Evolutionary conservation across 2,329 filamentous ascomycete genomes (phyloP).

Genomic region (Teratosphaeria destructans): DNA sequence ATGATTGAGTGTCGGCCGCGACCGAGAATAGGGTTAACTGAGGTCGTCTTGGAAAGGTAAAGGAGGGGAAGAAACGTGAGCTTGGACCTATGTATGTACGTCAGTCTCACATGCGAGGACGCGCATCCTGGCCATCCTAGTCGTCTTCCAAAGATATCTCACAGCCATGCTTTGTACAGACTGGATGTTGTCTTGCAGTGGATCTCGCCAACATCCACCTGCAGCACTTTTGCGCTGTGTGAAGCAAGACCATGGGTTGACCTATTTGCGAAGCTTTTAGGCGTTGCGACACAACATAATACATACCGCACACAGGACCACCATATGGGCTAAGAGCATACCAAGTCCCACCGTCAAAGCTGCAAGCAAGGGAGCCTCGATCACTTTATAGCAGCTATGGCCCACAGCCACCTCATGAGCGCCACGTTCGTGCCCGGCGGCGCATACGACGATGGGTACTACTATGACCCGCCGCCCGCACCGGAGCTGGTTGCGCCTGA

Average conservation of each 20-base stretch:
- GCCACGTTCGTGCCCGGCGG: constrained; percentile 61
- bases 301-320: not conserved
- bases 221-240: not conserved
- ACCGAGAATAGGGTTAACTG: not conserved
- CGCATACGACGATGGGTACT: constrained; percentile 58
- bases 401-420: constrained; percentile 26
- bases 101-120: not conserved
- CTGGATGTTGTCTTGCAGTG: not conserved
- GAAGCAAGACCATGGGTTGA: not conserved
- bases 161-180: not conserved
- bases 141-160: not conserved
- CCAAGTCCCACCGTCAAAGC: not conserved
- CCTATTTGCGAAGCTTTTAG: not conserved
- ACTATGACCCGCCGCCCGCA: constrained; percentile 41
- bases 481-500: constrained; percentile 59
- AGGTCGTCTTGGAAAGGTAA: not conserved
- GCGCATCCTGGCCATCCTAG: not conserved
- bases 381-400: not conserved
- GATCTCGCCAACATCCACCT: not conserved
- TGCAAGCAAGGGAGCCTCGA: not conserved
- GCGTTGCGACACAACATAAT: not conserved
- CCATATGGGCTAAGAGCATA: not conserved
- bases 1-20: not conserved
- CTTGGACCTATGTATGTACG: not conserved
- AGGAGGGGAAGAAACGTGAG: not conserved